These are phyloP conservation scores for Persicaria tinctoria DNA, from an alignment of 148 eudicot genomes.

Conservation along the genomic window DNA sequence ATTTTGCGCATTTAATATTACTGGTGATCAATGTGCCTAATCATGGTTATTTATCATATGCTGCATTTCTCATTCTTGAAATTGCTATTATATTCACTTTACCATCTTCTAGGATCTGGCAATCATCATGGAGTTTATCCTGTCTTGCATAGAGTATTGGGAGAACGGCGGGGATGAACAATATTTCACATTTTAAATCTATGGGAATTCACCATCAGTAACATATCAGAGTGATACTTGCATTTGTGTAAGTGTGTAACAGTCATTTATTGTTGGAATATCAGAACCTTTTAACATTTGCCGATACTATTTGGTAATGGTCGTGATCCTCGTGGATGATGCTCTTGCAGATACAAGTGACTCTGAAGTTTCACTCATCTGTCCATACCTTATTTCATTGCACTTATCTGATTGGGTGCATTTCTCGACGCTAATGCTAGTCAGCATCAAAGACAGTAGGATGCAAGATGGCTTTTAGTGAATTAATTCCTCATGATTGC, in stretches of 20 bases:
- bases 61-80: conserved; percentile 3
- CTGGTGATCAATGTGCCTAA: not conserved
- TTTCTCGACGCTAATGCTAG: conserved; percentile 4
- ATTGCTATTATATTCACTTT: conserved; percentile 7
- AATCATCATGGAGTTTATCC: conserved; percentile 10
- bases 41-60: not conserved
- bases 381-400: not conserved
- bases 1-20: conserved; percentile 2
- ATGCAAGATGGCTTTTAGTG: conserved; percentile 2
- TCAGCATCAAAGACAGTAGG: not conserved
- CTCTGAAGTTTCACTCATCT: not conserved
- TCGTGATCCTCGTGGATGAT: not conserved
- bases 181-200: not conserved
- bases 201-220: not conserved
- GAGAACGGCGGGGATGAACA: not conserved
- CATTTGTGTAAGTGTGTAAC: not conserved
- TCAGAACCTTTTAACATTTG: too few species aligned
- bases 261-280: not conserved
- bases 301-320: too few species aligned
- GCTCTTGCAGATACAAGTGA: not conserved
- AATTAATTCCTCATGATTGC: conserved; percentile 11
- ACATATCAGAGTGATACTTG: not conserved
- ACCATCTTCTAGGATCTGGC: conserved; percentile 11
- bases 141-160: not conserved
- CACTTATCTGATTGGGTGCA: not conserved